Conservation (phyloP, 495 filamentous ascomycete species). For the Penicillium longicatenatum region DNA sequence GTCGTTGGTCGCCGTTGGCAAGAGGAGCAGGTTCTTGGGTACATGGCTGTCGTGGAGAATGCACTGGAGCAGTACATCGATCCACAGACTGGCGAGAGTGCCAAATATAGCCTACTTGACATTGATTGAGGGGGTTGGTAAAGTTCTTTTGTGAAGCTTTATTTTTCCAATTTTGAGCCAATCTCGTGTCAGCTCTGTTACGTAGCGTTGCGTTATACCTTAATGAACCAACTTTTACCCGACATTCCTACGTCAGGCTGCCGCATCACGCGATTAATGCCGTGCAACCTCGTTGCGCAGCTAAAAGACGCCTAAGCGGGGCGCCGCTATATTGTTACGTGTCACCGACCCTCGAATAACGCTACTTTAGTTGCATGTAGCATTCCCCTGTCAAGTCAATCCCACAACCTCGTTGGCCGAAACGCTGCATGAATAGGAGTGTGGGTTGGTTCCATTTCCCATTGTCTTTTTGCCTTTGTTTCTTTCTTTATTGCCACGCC, state of each 20-base stretch:
- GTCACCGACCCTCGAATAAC: not conserved
- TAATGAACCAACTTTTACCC: not conserved
- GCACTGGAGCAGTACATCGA: conserved; percentile 60
- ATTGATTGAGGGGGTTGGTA: conserved; percentile 36
- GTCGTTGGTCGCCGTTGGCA: conserved; percentile 81
- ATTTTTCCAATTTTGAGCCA: not conserved
- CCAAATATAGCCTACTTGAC: conserved; percentile 66
- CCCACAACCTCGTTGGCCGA: not conserved
- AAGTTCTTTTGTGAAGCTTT: not conserved
- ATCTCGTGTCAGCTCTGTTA: not conserved
- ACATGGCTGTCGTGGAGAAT: conserved; percentile 78
- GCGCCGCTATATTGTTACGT: not conserved
- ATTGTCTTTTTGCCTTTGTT: not conserved
- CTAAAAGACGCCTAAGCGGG: not conserved
- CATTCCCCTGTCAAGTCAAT: not conserved
- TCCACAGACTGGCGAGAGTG: conserved; percentile 43
- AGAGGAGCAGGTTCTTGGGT: conserved; percentile 88
- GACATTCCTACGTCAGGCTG: not conserved
- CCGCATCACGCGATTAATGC: not conserved
- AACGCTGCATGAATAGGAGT: not conserved
- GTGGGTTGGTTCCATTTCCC: not conserved
- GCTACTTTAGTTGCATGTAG: not conserved
- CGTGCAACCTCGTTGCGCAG: not conserved
- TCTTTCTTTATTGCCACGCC: not conserved
- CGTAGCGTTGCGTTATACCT: not conserved